These are phyloP conservation scores for Dendrobium nobile DNA, from an alignment of 106 monocot species.

Conservation along the genomic window DNA sequence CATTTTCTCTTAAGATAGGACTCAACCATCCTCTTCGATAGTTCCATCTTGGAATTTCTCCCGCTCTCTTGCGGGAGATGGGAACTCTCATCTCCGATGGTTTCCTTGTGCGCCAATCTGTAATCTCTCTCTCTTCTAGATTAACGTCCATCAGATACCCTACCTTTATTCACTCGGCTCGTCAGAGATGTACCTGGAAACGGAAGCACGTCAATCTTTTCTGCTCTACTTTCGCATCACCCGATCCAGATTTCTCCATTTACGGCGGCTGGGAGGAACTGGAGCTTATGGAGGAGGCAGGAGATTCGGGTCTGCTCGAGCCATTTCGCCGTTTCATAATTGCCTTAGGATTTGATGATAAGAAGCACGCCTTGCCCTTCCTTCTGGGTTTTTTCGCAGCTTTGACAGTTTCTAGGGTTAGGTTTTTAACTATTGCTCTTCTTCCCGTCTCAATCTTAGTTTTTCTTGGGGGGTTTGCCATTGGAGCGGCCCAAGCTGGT, in stretches of 20 bases:
- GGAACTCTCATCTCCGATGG: not conserved
- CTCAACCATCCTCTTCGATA: too few species aligned
- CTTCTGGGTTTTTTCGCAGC: slow-evolving; percentile 48
- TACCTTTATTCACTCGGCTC: not conserved
- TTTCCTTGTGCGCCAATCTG: slow-evolving; percentile 4
- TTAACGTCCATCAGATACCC: not conserved
- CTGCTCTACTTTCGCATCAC: slow-evolving; percentile 14
- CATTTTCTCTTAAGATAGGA: too few species aligned
- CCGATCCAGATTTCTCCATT: slow-evolving; percentile 10
- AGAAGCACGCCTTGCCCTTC: slow-evolving; percentile 43
- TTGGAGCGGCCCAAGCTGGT: slow-evolving; percentile 17
- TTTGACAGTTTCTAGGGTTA: slow-evolving; percentile 51
- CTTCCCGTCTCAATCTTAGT: slow-evolving; percentile 36
- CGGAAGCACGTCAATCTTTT: slow-evolving; percentile 1
- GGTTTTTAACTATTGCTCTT: slow-evolving; percentile 37
- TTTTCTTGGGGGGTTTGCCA: slow-evolving; percentile 36
- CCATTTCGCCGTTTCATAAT: slow-evolving; percentile 20
- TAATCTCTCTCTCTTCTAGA: not conserved
- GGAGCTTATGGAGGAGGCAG: slow-evolving; percentile 15
- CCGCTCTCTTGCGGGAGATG: slow-evolving; percentile 2
- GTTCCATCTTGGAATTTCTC: not conserved
- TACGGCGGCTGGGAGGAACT: slow-evolving; percentile 68
- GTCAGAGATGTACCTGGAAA: not conserved
- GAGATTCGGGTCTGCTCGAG: slow-evolving; percentile 9
- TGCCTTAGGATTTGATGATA: slow-evolving; percentile 28